phyloP scores from a whole-genome alignment of 2,329 filamentous ascomycete species.

The Dactylonectria macrodidyma region DNA sequence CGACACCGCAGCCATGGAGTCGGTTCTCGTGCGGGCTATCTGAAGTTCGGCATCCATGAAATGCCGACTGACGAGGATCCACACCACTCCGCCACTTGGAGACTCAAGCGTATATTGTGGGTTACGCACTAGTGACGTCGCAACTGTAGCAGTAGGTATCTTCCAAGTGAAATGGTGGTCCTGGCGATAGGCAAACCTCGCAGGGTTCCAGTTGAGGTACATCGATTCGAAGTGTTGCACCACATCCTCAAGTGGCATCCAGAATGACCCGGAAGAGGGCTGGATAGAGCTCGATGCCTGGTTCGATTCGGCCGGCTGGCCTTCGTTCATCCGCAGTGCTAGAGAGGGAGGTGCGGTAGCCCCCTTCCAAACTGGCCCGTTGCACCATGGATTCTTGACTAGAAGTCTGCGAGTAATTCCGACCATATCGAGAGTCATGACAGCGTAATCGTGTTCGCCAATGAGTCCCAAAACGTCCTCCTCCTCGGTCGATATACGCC shows the following conservation, averaged over 20 bases:
- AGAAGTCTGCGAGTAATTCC: conserved; percentile 78
- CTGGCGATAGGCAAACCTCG: conserved; percentile 83
- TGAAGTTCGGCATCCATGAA: conserved; percentile 79
- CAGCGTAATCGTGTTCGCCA: conserved; percentile 93
- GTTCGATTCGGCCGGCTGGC: background rate
- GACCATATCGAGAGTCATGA: conserved; percentile 81
- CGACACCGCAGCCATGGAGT: conserved; percentile 61
- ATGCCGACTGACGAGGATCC: conserved; percentile 90
- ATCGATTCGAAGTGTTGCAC: conserved; percentile 95
- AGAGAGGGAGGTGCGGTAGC: conserved; percentile 17
- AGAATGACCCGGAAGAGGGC: conserved; percentile 80
- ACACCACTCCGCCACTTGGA: conserved; percentile 74
- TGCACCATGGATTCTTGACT: conserved; percentile 96
- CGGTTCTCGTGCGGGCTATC: conserved; percentile 63
- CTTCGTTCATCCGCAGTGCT: background rate
- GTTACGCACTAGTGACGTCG: conserved; percentile 73
- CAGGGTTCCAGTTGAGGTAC: conserved; percentile 97
- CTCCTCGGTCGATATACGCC: conserved; percentile 82
- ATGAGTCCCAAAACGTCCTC: conserved; percentile 87
- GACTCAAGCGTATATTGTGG: conserved; percentile 81
- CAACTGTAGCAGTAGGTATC: conserved; percentile 64
- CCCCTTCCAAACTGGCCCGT: conserved; percentile 81
- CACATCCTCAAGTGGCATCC: conserved; percentile 91
- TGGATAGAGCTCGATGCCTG: background rate
- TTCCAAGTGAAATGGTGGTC: conserved; percentile 94